Base-by-base conservation (phyloP, 2,329 filamentous ascomycete species). In the Anthostomella pinea region DNA sequence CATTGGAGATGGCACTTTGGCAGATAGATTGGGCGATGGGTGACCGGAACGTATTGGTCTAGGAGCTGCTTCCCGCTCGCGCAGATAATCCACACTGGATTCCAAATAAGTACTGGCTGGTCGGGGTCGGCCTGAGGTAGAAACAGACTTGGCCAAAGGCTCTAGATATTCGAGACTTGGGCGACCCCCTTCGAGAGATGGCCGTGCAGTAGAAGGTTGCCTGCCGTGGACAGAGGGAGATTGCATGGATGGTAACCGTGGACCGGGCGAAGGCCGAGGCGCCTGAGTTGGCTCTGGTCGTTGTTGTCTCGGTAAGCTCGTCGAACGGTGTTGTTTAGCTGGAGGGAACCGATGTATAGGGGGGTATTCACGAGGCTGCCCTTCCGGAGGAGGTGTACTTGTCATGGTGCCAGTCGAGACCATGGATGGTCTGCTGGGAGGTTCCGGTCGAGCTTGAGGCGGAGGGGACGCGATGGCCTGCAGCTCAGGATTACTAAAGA, bases 51-150 rank as follows among this genome's bases (percentile, higher is more conserved):
- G 54, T 10, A 59, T 38, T 5, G 69, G 64, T 41, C 65, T 68
- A 1, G 65, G 60, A 3, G 75, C 68, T 15, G 69, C 71, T 56
- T 94, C 89, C 33, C 81, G 77, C 51, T 93, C 88, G 15, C 87
- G 82, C 13, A 95, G 69, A 54, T 87, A 88, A 41, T 95, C 89
- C 34, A 93, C 71, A 54, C 85, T 89, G 0, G 85, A 85, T 51
- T 89, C 85, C 3, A 95, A 75, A 58, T 90, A 87, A 21, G 87
- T 86, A 59, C 90, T 96, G 1, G 80, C 72, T 2, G 91, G 91
- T 29, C 91, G 77, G 35, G 79, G 73, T 43, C 83, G 80, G 5
- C 52, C 51, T 10, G 59, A 49, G n/a, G 38, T 52, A 5, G 49
- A 73, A 62, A 79, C 75, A 16, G 83, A 83, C 53, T 75, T 81